A percentile compares a stretch with the other conserved stretches of the same genome.
Conservation (phyloP, 176 grass and related monocot species). For the Elymus sibiricus region DNA sequence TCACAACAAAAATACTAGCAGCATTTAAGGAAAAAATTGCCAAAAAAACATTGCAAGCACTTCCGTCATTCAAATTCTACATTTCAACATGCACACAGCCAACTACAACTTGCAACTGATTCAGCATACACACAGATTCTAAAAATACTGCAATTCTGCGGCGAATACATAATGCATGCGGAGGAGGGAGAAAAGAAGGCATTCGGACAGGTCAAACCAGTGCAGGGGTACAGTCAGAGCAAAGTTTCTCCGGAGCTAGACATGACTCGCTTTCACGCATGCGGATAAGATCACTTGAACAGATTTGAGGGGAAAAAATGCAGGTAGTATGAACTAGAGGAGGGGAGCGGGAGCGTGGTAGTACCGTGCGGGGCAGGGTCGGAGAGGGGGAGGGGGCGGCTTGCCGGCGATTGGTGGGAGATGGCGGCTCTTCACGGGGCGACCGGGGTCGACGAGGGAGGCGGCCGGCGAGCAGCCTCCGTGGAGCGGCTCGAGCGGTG, state of each 20-base stretch:
- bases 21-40: background rate
- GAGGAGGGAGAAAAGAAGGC: background rate
- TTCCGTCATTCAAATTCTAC: background rate
- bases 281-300: background rate
- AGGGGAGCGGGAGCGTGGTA: background rate
- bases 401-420: background rate
- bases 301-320: background rate
- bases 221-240: slow-evolving; percentile 28
- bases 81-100: background rate
- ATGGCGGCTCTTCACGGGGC: no score
- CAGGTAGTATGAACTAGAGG: background rate
- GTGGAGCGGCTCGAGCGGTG: background rate
- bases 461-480: background rate
- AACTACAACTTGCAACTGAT: background rate
- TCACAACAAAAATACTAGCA: background rate
- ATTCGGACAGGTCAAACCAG: background rate
- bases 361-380: background rate
- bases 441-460: background rate
- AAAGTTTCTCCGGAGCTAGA: background rate
- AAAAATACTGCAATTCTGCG: background rate
- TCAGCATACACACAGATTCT: background rate
- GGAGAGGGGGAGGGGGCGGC: background rate
- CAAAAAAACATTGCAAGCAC: background rate
- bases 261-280: background rate
- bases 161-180: background rate